Evolutionary conservation across 2,329 filamentous ascomycete genomes (phyloP).

Genomic region (Kalmusia sp.): DNA sequence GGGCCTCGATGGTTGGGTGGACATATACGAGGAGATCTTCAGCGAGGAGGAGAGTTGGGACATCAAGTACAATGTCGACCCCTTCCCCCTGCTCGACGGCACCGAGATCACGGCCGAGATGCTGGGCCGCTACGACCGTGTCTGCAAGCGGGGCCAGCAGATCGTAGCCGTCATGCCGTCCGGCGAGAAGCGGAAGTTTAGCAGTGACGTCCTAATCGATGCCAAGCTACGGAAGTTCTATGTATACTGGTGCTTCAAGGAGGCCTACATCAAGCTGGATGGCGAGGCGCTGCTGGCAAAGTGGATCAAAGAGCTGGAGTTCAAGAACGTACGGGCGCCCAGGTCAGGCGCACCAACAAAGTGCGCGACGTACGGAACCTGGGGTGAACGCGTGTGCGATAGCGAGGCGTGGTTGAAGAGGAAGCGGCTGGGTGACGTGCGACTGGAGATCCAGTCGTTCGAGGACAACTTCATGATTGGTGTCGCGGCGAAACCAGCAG

Average conservation of each 20-base stretch:
- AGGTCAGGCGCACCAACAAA: conserved; percentile 49
- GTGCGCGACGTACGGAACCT: conserved; percentile 52
- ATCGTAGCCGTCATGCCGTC: conserved; percentile 47
- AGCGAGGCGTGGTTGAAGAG: conserved; percentile 60
- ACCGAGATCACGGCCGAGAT: conserved; percentile 47
- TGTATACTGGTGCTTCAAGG: conserved; percentile 78
- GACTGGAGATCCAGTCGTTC: conserved; percentile 65
- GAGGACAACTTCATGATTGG: conserved; percentile 66
- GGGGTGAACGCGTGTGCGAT: conserved; percentile 56
- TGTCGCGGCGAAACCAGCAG: conserved; percentile 54
- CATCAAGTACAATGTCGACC: conserved; percentile 63
- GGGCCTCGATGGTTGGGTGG: conserved; percentile 72
- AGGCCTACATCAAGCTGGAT: conserved; percentile 84
- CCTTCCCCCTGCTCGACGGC: conserved; percentile 54
- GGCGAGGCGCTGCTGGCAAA: conserved; percentile 77
- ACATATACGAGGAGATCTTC: conserved; percentile 76
- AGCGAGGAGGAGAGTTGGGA: conserved; percentile 66
- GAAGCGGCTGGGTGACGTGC: conserved; percentile 57
- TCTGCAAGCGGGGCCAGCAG: conserved; percentile 45
- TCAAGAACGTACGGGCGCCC: conserved; percentile 68
- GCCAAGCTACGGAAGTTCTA: conserved; percentile 75
- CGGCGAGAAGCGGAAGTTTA: conserved; percentile 47
- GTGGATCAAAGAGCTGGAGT: conserved; percentile 76
- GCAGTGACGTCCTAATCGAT: conserved; percentile 60
- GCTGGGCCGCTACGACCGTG: conserved; percentile 54